Evolutionary conservation across 805 yeast genomes (phyloP).

Genomic region (Saccharomycopsis fermentans): DNA sequence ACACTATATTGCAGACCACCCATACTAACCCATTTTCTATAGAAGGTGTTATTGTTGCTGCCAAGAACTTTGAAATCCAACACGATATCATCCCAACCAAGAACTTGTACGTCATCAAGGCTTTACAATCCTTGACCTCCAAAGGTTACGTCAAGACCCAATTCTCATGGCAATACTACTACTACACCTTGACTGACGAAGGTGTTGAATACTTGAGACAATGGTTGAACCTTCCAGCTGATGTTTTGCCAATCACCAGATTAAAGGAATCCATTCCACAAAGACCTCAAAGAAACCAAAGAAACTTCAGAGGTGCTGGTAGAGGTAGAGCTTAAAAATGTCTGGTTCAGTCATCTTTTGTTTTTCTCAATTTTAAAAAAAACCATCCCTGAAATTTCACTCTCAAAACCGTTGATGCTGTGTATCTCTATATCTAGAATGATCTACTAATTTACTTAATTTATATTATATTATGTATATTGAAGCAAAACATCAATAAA

Average conservation of each 20-base stretch:
- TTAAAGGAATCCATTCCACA: conserved; percentile 89
- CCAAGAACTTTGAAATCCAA: conserved; percentile 96
- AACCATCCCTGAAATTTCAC: not conserved
- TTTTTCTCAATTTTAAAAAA: not conserved
- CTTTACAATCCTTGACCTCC: conserved; percentile 97
- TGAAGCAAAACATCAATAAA: not conserved
- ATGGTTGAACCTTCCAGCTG: conserved; percentile 97
- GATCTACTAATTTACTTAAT: not conserved
- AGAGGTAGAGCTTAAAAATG: conserved; percentile 29
- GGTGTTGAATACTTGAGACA: conserved; percentile 98
- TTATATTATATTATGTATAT: not conserved
- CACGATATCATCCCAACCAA: conserved; percentile 98
- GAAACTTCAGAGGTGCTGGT: conserved; percentile 47
- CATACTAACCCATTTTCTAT: conserved; percentile 26
- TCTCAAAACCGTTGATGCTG: not conserved
- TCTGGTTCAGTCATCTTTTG: conserved; percentile 8
- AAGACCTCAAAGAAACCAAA: conserved; percentile 53
- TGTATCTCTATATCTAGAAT: not conserved
- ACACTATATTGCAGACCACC: too few relatives aligned
- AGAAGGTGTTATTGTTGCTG: conserved; percentile 99
- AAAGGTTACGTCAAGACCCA: conserved; percentile 99
- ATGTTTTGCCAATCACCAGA: conserved; percentile 96
- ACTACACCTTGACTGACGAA: conserved; percentile 99
- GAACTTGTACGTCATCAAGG: conserved; percentile 97
- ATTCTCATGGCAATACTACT: conserved; percentile 99